Evolutionary conservation across 2,329 filamentous ascomycete species (phyloP).

Genomic region (Torrubiellomyces zombiae): DNA sequence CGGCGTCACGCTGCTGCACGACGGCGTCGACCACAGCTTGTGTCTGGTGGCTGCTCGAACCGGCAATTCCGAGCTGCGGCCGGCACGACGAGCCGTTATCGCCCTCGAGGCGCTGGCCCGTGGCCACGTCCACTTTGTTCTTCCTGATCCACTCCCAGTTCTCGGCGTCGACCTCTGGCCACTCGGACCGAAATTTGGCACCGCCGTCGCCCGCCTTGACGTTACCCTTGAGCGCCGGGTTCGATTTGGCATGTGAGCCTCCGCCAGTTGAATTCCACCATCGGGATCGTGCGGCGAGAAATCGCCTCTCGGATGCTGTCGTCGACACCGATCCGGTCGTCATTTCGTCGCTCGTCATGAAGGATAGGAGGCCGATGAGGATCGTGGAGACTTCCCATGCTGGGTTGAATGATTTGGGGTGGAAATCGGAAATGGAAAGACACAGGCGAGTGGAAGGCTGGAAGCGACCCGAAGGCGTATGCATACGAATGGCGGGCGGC

Average conservation of each 20-base stretch:
- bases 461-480: conserved; percentile 91
- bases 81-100: conserved; percentile 36
- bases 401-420: conserved; percentile 94
- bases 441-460: conserved; percentile 84
- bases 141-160: conserved; percentile 88
- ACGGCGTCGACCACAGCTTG: conserved; percentile 62
- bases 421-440: conserved; percentile 92
- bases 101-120: conserved; percentile 40
- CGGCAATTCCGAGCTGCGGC: conserved; percentile 40
- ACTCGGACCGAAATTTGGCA: conserved; percentile 75
- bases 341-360: conserved; percentile 99
- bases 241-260: conserved; percentile 47
- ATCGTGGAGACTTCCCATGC: conserved; percentile 98
- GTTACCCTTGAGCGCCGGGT: conserved; percentile 48
- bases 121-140: conserved; percentile 60
- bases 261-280: conserved; percentile 98
- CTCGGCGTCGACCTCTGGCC: conserved; percentile 74
- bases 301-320: conserved; percentile 58
- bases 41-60: conserved; percentile 43
- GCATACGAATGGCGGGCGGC: conserved; percentile 95
- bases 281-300: conserved; percentile 58
- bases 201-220: conserved; percentile 88
- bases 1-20: conserved; percentile 61
- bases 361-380: conserved; percentile 79
- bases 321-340: conserved; percentile 81